A percentile compares a stretch with the other conserved stretches of the same genome.
These are phyloP conservation scores for Erythrobasidium hasegawianum DNA, from an alignment of 1,284 basidiomycete species.

Conservation along the genomic window DNA sequence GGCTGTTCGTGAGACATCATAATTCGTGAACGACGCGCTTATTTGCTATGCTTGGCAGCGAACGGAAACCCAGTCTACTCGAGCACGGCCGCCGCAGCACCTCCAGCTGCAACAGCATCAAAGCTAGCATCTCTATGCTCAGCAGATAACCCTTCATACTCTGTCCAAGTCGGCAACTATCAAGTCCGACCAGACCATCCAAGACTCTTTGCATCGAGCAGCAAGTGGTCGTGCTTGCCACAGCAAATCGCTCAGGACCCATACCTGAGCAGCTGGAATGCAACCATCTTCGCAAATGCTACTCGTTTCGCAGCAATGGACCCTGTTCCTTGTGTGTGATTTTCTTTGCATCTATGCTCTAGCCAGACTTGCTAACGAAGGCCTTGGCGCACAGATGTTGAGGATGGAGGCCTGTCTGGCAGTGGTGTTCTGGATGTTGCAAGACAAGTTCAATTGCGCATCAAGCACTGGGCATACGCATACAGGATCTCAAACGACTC, in stretches of 20 bases:
- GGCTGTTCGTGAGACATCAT: no score
- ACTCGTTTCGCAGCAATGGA: constrained; percentile 59
- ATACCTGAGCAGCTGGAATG: constrained; percentile 85
- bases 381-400: constrained; percentile 62
- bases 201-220: constrained; percentile 81
- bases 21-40: no score
- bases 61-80: constrained; percentile 46
- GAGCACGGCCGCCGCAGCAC: constrained; percentile 65
- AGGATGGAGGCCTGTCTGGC: constrained; percentile 63
- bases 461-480: constrained; percentile 90
- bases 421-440: constrained; percentile 92
- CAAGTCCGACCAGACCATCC: constrained; percentile 74
- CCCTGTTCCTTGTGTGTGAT: constrained; percentile 46
- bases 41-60: constrained; percentile 1
- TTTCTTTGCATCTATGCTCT: neutral
- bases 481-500: constrained; percentile 88
- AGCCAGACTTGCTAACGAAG: no score
- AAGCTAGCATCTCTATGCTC: constrained; percentile 41
- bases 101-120: constrained; percentile 61
- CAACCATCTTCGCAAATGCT: constrained; percentile 84
- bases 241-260: constrained; percentile 75
- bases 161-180: constrained; percentile 59
- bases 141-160: constrained; percentile 44
- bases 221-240: constrained; percentile 83
- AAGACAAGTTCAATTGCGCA: constrained; percentile 78